These are phyloP conservation scores for Aspergillus novofumigatus DNA, from an alignment of 2,329 filamentous ascomycete species.

Conservation along the genomic window DNA sequence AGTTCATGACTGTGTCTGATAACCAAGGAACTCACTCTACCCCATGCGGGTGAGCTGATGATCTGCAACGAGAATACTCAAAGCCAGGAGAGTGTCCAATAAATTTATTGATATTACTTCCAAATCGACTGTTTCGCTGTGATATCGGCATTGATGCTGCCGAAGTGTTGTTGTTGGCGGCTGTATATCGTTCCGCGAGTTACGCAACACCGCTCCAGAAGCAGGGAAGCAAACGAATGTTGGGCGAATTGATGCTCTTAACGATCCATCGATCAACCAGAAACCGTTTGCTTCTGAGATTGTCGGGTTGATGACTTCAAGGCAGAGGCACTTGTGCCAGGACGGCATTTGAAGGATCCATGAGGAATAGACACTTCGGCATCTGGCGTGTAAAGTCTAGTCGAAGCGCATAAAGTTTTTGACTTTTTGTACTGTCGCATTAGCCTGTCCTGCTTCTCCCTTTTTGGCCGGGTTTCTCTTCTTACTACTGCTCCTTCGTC, in stretches of 20 bases:
- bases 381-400: not conserved
- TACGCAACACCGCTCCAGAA: not conserved
- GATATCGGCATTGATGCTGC: not conserved
- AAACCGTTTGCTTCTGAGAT: not conserved
- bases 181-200: not conserved
- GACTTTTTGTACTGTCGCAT: not conserved
- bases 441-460: not conserved
- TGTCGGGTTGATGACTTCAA: no score
- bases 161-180: not conserved
- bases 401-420: not conserved
- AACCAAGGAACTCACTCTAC: not conserved
- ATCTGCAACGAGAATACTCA: not conserved
- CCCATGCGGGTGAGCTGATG: not conserved
- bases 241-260: not conserved
- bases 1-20: not conserved
- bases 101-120: not conserved
- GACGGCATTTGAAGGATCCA: not conserved
- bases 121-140: not conserved
- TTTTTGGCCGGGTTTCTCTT: not conserved
- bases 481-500: not conserved
- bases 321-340: no score
- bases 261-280: not conserved
- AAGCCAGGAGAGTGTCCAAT: not conserved
- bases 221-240: not conserved
- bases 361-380: not conserved